Evolutionary conservation across 495 filamentous ascomycete species (phyloP).

Genomic region (Penicillium ucsense): DNA sequence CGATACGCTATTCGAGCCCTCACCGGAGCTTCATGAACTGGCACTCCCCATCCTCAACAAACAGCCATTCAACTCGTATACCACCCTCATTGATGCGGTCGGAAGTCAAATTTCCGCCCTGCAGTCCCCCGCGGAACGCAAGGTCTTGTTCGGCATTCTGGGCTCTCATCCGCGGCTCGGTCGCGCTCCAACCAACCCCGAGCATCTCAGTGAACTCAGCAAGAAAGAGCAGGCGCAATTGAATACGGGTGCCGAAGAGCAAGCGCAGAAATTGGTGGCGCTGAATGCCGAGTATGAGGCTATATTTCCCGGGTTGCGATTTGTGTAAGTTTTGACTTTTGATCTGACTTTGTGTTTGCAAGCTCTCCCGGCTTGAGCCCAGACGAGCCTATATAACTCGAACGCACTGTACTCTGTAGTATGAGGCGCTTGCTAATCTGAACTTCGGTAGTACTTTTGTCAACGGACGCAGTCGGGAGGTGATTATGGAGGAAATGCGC

Average conservation of each 20-base stretch:
- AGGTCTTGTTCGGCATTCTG: conserved; percentile 59
- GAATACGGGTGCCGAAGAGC: conserved; percentile 42
- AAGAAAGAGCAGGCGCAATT: conserved; percentile 72
- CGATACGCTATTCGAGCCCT: conserved; percentile 83
- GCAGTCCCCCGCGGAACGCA: conserved; percentile 38
- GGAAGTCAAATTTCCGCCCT: conserved; percentile 43
- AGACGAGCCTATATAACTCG: too few species aligned
- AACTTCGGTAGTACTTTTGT: conserved; percentile 62
- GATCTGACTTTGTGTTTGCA: too few species aligned
- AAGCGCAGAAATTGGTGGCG: conserved; percentile 33
- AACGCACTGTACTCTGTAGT: too few species aligned
- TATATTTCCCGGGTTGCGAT: conserved; percentile 73
- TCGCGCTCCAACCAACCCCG: conserved; percentile 48
- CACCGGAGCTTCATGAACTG: conserved; percentile 60
- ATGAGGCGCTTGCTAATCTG: conserved; percentile 2
- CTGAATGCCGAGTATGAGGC: conserved; percentile 79
- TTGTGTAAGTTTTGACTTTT: conserved; percentile 52
- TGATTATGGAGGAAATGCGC: conserved; percentile 81
- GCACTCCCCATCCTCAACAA: conserved; percentile 55
- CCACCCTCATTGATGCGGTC: conserved; percentile 49
- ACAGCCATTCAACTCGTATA: conserved; percentile 52
- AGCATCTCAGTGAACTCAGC: conserved; percentile 59
- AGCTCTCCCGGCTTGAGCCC: neutral
- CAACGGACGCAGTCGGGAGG: conserved; percentile 62
- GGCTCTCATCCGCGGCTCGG: conserved; percentile 85